Conservation (phyloP, 2,329 filamentous ascomycete species). For the Pyrenochaeta sp. region DNA sequence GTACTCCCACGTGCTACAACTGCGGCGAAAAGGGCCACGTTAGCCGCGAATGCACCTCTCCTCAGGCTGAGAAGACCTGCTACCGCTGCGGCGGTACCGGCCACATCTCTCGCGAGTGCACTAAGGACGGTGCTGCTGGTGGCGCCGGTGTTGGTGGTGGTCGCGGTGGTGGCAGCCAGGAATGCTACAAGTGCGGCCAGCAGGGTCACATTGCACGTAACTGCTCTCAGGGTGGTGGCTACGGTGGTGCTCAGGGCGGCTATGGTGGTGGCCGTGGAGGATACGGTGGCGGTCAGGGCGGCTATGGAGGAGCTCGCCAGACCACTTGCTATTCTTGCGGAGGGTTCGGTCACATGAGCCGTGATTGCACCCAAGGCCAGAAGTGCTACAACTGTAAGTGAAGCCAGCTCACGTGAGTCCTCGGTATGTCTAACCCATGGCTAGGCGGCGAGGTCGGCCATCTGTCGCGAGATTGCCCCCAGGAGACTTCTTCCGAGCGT, state of each 20-base stretch:
- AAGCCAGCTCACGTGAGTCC: not conserved
- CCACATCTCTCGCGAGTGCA: constrained; percentile 91
- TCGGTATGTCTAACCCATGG: constrained; percentile 30
- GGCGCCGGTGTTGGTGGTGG: constrained; percentile 58
- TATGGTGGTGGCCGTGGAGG: constrained; percentile 59
- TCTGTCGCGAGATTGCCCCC: constrained; percentile 94
- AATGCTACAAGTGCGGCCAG: constrained; percentile 99
- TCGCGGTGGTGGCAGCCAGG: constrained; percentile 56
- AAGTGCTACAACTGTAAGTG: constrained; percentile 98
- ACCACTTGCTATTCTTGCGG: constrained; percentile 96
- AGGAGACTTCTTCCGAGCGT: constrained; percentile 88
- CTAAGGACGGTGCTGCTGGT: constrained; percentile 62
- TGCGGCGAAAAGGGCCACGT: constrained; percentile 60
- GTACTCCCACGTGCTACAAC: constrained; percentile 58
- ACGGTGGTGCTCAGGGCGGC: constrained; percentile 51
- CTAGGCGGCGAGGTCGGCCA: constrained; percentile 85
- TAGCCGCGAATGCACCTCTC: constrained; percentile 87
- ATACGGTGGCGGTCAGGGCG: constrained; percentile 56
- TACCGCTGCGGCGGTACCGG: constrained; percentile 81
- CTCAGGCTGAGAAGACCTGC: constrained; percentile 82
- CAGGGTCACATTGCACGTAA: constrained; percentile 95
- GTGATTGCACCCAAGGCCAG: constrained; percentile 98
- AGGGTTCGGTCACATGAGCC: constrained; percentile 95
- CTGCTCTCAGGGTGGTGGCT: constrained; percentile 72
- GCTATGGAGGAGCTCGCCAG: constrained; percentile 52